Base-by-base conservation (phyloP, 2,329 filamentous ascomycete species). In the Fusarium fracticaudum region DNA sequence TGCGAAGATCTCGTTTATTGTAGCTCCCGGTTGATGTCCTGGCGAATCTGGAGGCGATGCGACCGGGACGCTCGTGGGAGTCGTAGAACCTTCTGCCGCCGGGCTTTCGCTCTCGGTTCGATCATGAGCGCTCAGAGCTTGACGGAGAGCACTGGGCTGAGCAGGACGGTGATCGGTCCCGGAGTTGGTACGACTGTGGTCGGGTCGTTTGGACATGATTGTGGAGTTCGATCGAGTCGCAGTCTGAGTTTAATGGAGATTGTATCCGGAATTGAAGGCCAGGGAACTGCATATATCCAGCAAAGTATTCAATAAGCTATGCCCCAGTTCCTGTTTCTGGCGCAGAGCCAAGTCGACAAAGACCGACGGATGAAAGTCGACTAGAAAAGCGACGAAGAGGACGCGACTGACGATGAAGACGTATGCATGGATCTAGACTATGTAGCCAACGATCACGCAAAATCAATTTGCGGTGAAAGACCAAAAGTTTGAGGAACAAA, bases 131-230 rank as follows among this genome's bases (percentile, higher is more conserved):
- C 77, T 85, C 74, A 85, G 84, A 79, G 84, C 84, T 69, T 86
- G 84, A 35, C 86, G 85, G 51, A 88, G 81, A 22, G 83, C 80
- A 76, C 85, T 87, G 13, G 85, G 86, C 63, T 85, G 83, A 31
- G 80, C 70, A 18, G 86, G 85, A 15, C 80, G 80, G 69, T 86
- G 86, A 54, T 81, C 79, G 38, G 77, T 80, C 51, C 67, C 68
- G 15, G 79, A 80, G 73, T 77, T 77, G 69, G 76, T 78, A 50
- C 80, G 77, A 54, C 70, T 78, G 35, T 79, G 79, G 58, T 77
- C 73, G 47, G 80, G 73, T 68, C 69, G 75, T 37, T 73, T 69
- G 53, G 77, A 60, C 78, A 81, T 82, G 59, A 47, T 69, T 59
- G 62, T 51, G 57, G 58, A 50, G 60, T 35, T 65, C 37, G 51